Evolutionary conservation across 2,329 filamentous ascomycete species (phyloP).

Genomic region (Talaromyces funiculosus): DNA sequence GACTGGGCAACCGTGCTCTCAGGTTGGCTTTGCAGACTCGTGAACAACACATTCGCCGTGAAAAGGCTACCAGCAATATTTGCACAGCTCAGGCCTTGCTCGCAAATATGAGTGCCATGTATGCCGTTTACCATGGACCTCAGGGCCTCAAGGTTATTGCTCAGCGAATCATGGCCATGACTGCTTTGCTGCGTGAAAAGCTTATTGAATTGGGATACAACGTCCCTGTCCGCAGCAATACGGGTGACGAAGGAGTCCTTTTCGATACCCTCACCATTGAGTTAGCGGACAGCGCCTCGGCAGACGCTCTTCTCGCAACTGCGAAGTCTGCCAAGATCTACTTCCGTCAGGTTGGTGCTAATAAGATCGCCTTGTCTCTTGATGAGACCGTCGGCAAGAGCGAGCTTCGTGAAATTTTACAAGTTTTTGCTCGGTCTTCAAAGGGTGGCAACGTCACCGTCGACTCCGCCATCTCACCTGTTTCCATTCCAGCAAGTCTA

Average conservation of each 20-base stretch:
- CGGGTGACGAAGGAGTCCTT: constrained; percentile 52
- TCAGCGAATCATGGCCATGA: constrained; percentile 65
- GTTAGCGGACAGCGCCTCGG: constrained; percentile 46
- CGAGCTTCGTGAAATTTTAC: constrained; percentile 54
- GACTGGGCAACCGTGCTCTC: constrained; percentile 73
- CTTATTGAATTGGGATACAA: constrained; percentile 59
- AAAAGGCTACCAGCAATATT: constrained; percentile 96
- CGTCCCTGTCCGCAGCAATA: constrained; percentile 54
- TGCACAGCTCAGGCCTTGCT: constrained; percentile 91
- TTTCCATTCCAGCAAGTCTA: constrained; percentile 49
- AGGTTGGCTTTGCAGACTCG: constrained; percentile 83
- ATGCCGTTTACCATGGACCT: constrained; percentile 89
- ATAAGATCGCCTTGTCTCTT: constrained; percentile 65
- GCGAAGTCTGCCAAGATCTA: constrained; percentile 52
- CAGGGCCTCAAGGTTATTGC: constrained; percentile 77
- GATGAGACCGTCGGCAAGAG: constrained; percentile 65
- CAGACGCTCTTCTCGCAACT: constrained; percentile 47
- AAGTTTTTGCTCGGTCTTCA: constrained; percentile 46
- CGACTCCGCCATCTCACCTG: constrained; percentile 32
- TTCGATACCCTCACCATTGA: constrained; percentile 79
- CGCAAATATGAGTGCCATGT: constrained; percentile 94
- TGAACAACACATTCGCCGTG: constrained; percentile 91
- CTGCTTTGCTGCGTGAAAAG: constrained; percentile 62
- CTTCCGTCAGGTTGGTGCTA: constrained; percentile 57
- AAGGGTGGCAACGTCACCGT: constrained; percentile 27